Evolutionary conservation across 768 basidiomycete genomes (phyloP), one percentile per base, ranked within the genome.

Genomic region (Mycena galericulata): DNA sequence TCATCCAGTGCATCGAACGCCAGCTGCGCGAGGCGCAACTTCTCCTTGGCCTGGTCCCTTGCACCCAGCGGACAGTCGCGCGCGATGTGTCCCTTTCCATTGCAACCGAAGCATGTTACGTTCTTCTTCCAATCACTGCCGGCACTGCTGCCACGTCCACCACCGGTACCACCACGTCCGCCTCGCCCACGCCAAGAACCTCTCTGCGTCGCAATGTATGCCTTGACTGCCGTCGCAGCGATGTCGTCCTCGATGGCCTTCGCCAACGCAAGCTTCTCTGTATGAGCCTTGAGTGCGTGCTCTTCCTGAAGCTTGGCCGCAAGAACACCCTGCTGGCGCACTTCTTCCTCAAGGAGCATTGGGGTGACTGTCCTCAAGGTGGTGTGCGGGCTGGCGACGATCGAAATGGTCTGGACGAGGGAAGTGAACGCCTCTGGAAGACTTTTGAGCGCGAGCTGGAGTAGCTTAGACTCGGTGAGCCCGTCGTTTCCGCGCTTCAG

Each of bases 21-120:
- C 17, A 53, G 20, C 29, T 53, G 51, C 34, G 51, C 51, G 32
- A 53, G 51, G 29, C 51, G 51, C 51, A 53, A n/a, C n/a, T 50
- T 50, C 30, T 50, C 49, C 18, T 32, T 50, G 17, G 34, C 32
- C n/a, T 34, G 32, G 32, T 53, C 51, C 34, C 14, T 53, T 20
- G 3, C 51, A 5, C 32, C 20, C 51, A 53, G n/a, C 30, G 32
- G 4, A 22, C 51, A 53, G 32, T 53, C 51, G 2, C 51, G 51
- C 34, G 20, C n/a, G 10, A 53, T 34, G 34, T 53, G 51, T 11
- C 51, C 51, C 14, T 53, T 53, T 9, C 10, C 22, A 9, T 32
- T 30, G 12, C 51, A 53, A 15, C 51, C 51, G 34, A 34, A 36
- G 22, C 51, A 53, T 3, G 34, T 53, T 9, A 53, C 51, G 5